phyloP scores from a whole-genome alignment of 306 rosid genomes.

The Citrullus colocynthis region DNA sequence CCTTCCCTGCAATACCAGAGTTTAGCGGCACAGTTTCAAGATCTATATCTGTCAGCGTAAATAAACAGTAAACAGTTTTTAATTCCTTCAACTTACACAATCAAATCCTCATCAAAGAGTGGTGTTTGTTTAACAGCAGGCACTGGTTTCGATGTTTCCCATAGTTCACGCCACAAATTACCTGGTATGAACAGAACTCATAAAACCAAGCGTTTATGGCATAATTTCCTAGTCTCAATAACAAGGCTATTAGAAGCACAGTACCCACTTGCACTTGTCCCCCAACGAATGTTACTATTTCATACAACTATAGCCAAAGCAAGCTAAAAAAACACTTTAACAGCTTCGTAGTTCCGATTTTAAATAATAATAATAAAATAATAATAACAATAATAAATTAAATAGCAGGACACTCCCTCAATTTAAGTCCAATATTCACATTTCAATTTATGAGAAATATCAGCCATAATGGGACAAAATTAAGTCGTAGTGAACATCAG shows the following conservation, averaged over 20 bases:
- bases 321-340: not conserved
- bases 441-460: not conserved
- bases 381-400: no score
- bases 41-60: not conserved
- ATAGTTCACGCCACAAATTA: constrained; percentile 90
- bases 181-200: constrained; percentile 33
- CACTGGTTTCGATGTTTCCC: constrained; percentile 87
- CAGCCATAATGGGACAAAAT: not conserved
- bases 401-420: not conserved
- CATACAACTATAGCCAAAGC: not conserved
- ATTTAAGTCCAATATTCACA: not conserved
- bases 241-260: not conserved
- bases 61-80: not conserved
- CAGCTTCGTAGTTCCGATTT: no score
- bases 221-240: not conserved
- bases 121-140: constrained; percentile 96
- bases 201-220: not conserved
- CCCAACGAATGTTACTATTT: not conserved
- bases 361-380: no score
- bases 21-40: not conserved
- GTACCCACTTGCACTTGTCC: not conserved
- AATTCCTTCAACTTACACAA: constrained; percentile 55
- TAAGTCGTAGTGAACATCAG: not conserved
- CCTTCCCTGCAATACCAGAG: constrained; percentile 68
- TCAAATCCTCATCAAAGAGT: constrained; percentile 94